phyloP scores from a whole-genome alignment of 805 yeast species.

The Metschnikowia shivogae region DNA sequence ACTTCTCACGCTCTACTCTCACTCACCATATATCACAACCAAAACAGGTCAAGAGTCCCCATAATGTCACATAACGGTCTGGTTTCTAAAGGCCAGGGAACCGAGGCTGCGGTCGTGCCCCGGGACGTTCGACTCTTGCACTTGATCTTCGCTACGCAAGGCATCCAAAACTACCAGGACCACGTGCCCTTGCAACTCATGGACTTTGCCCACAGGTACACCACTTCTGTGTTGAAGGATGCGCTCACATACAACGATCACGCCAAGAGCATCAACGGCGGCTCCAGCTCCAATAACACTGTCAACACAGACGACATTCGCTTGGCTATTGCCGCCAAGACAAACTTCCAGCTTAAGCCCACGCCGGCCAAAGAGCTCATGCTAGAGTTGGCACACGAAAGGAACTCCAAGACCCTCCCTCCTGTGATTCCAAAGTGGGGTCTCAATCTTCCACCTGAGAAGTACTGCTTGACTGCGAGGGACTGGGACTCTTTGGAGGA shows the following conservation, averaged over 20 bases:
- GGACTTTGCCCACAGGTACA: conserved; percentile 94
- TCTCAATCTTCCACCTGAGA: conserved; percentile 92
- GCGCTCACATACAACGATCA: conserved; percentile 89
- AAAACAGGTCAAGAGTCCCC: background rate
- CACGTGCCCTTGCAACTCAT: conserved; percentile 92
- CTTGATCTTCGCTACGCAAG: conserved; percentile 88
- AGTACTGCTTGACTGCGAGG: conserved; percentile 83
- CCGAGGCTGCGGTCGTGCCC: conserved; percentile 46
- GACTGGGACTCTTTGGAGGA: conserved; percentile 54
- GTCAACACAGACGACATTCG: conserved; percentile 87
- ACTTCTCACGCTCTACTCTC: background rate
- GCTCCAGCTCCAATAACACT: conserved; percentile 27
- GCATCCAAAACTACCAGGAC: conserved; percentile 87
- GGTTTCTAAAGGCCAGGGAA: conserved; percentile 7
- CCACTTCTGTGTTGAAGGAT: conserved; percentile 81
- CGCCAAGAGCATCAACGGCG: conserved; percentile 41
- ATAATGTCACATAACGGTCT: conserved; percentile 12
- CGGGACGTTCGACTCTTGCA: conserved; percentile 90
- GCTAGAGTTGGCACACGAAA: conserved; percentile 85
- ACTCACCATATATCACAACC: background rate
- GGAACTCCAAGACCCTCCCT: conserved; percentile 86
- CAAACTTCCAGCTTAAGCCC: conserved; percentile 95
- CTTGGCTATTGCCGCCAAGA: conserved; percentile 87
- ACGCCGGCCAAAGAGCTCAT: conserved; percentile 88
- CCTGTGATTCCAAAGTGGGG: conserved; percentile 91